Evolutionary conservation across 768 basidiomycete genomes (phyloP), one percentile per base, ranked within the genome.

Genomic region (Kwoniella bestiolae): DNA sequence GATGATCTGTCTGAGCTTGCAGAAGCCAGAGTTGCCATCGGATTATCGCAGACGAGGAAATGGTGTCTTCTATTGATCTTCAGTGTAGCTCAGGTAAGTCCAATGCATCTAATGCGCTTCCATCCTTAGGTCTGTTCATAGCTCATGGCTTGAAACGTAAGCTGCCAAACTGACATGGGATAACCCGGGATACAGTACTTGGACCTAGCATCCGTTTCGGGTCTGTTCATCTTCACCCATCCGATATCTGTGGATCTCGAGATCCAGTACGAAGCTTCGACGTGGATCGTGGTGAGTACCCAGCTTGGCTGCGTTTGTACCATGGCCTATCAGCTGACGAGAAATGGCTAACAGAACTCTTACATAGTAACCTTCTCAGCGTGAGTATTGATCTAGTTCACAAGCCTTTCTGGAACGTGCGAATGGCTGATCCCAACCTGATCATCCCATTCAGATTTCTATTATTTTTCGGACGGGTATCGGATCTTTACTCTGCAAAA

Each of bases 271-370:
- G 60, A 69, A 53, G 41, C 59, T 21, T 69, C 71, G 12, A 66
- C 69, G 23, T 78, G 77, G 77, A 63, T 78, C 25, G 59, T 78
- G 12, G 73, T 75, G 34, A 68, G 73, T 68, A 38, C 6, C 7
- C 5, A 21, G 16, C 5, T 46, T 5, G 26, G 26, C 5, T 8
- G 12, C 28, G 12, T 14, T 18, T 34, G 9, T 45, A 23, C n/a
- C 11, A 25, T 18, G 3, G 4, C 2, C 38, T 41, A 41, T 8
- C 8, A 18, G 8, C 26, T 26, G 26, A 51, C 4, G 8, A 21
- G 29, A 57, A 11, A 50, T 51, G 25, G 8, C 23, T 26, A 9
- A 8, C 25, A 71, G 72, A 77, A 63, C 23, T 52, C 73, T 3
- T 76, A 70, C 64, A 16, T 56, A 16, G 71, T 72, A 18, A 70